A percentile compares a stretch with the other conserved stretches of the same genome.
phyloP scores from a whole-genome alignment of 1,139 yeast genomes.

The Eremothecium cymbalariae region DNA sequence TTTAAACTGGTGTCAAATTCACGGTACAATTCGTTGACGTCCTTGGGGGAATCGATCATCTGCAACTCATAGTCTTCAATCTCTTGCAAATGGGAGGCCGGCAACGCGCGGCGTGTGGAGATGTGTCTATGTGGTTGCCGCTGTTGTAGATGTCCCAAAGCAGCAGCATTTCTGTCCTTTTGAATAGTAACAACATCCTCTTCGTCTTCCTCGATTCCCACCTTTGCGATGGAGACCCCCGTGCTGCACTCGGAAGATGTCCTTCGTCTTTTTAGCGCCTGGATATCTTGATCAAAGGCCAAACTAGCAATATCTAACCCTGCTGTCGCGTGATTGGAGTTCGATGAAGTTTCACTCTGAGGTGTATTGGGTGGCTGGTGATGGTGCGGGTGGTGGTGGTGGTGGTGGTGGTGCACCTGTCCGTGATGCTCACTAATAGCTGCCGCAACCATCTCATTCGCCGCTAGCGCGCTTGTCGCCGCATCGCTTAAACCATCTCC shows the following conservation, averaged over 20 bases:
- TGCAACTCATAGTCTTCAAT: constrained; percentile 15
- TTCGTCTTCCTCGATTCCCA: constrained; percentile 9
- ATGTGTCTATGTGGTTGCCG: constrained; percentile 6
- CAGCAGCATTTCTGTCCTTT: constrained; percentile 1
- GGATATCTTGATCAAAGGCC: constrained; percentile 5
- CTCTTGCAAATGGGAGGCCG: constrained; percentile 8
- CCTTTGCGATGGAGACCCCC: constrained; percentile 8
- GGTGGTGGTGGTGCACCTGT: constrained; percentile 6
- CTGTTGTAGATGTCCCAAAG: constrained; percentile 3
- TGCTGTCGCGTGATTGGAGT: constrained; percentile 5
- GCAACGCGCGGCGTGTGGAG: constrained; percentile 9
- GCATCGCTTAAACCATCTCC: constrained; percentile 9
- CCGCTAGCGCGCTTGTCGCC: constrained; percentile 6
- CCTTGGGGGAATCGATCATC: constrained; percentile 17
- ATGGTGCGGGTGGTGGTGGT: constrained; percentile 6
- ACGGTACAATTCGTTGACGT: constrained; percentile 17
- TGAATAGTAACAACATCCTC: constrained; percentile 11
- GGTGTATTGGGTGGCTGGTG: constrained; percentile 13
- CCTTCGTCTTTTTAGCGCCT: constrained; percentile 6
- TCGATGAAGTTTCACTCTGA: constrained; percentile 11
- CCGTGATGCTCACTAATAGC: constrained; percentile 5
- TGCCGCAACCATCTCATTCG: constrained; percentile 4
- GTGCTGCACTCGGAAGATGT: constrained; percentile 6
- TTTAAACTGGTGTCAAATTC: constrained; percentile 17
- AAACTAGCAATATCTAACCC: constrained; percentile 6